Base-by-base conservation (phyloP, 257 asterid genomes). In the Solanum peruvianum region DNA sequence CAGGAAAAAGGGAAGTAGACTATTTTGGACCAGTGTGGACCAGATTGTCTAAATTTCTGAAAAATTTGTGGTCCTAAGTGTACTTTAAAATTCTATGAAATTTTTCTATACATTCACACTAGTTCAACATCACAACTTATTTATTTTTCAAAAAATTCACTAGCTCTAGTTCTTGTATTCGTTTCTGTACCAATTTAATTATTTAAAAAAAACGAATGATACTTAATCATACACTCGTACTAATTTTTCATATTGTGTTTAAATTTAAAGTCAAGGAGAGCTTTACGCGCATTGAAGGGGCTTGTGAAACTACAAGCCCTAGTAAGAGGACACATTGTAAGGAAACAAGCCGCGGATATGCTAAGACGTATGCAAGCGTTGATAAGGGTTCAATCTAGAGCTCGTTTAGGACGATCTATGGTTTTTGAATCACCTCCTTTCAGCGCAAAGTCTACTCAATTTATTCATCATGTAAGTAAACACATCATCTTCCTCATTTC, bases 221-320 rank as follows among this genome's bases (percentile, higher is more conserved):
- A 76, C 7, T 78, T n/a, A 9, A 78, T 78, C 1, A 0, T 78
- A 31, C 31, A 15, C 21, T 41, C 2, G 14, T 21, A 3, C 37
- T 76, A 10, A 76, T 45, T 45, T 78, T 78, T 16, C 4, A 9
- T 78, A 45, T 45, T 78, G 5, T 15, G 25, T 1, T 2, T 25
- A 14, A 78, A 42, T 39, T 84, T 84, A 88, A 86, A 93, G 96
- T 94, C 95, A 75, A 92, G 91, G 86, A 92, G 95, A 86, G 91
- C 93, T 80, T 89, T 92, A 15, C 92, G 92, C 27, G 93, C 92
- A 72, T 85, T 92, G 69, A 92, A 89, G 88, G 96, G 95, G 80
- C 84, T 93, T 87, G 92, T 90, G 86, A 92, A 94, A 87, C 93
- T 93, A 82, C 95, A 92, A 88, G 96, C 95, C 67, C 93, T 92